These are phyloP conservation scores for Lentinula boryana DNA, from an alignment of 768 basidiomycete genomes.

Conservation along the genomic window DNA sequence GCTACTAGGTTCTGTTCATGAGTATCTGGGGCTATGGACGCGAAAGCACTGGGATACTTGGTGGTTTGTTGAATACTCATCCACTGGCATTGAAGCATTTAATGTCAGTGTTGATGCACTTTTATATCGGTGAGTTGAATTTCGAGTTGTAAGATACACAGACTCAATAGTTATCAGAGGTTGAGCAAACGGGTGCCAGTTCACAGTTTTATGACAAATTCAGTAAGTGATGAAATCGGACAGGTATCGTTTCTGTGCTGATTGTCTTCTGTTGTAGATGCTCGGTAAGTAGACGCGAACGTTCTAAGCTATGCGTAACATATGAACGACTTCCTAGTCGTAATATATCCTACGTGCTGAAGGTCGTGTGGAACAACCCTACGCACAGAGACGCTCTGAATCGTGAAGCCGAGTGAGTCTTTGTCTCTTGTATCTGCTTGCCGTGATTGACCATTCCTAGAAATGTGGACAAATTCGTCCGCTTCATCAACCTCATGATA, in stretches of 20 bases:
- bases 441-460: conserved; percentile 28
- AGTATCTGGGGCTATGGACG: conserved; percentile 63
- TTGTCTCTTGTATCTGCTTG: not conserved
- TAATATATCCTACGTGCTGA: conserved; percentile 83
- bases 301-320: not conserved
- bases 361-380: conserved; percentile 88
- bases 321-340: conserved; percentile 42
- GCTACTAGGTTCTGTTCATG: conserved; percentile 62
- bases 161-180: conserved; percentile 50
- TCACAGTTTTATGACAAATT: conserved; percentile 99
- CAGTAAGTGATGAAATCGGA: conserved; percentile 44
- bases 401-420: conserved; percentile 64
- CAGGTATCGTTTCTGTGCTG: conserved; percentile 3
- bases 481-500: conserved; percentile 96
- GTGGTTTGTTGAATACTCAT: conserved; percentile 78
- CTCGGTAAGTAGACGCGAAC: conserved; percentile 32
- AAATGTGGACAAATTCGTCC: conserved; percentile 88
- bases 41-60: conserved; percentile 69
- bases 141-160: not conserved
- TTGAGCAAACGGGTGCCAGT: conserved; percentile 95
- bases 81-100: conserved; percentile 81
- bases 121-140: conserved; percentile 76
- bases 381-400: conserved; percentile 83
- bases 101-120: conserved; percentile 87
- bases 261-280: conserved; percentile 30